Base-by-base conservation (phyloP, 306 rosid species). In the Geum urbanum region DNA sequence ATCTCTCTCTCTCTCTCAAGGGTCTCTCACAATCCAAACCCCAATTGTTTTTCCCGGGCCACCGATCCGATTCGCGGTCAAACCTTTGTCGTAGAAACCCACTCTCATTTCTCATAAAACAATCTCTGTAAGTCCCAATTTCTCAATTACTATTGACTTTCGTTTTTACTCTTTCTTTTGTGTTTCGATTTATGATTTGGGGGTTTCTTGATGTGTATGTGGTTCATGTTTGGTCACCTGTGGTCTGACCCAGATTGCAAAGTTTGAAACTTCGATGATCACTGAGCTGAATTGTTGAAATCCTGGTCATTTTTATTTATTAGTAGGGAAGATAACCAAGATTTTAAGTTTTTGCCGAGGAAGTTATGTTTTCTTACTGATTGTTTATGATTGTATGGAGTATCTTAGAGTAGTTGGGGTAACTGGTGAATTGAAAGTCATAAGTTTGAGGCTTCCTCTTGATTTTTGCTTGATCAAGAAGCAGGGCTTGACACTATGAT, bases 41-140 rank as follows among this genome's bases (percentile, higher is more conserved):
- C 82, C 85, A 72, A 68, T 69, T 37, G 63, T 40, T 8, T 24
- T 24, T 24, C 27, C 72, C 85, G 84, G 84, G 77, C 55, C 70
- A 43, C 91, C 76, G 84, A 73, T 82, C 86, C 83, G 86, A 55
- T 40, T 20, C 74, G 59, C 48, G 40, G 64, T 69, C 8, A 16
- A 52, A 72, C 54, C 24, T 70, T 52, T 64, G 10, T 63, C 39
- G 53, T 6, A 46, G 71, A 3, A 46, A 40, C 7, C 27, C 27
- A 24, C 27, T 53, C 67, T 66, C 49, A 54, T 71, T 47, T 22
- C 18, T 11, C 35, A 9, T 11, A 57, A 22, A 5, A 22, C 70
- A 15, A 40, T 57, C n/a, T 48, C 63, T 43, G 82, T 81, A 79
- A 79, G 80, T 35, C 63, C 70, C 66, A 8, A n/a, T 43, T 47